These are phyloP conservation scores for Elsinoe ampelina DNA, from an alignment of 2,329 filamentous ascomycete species.

Conservation along the genomic window DNA sequence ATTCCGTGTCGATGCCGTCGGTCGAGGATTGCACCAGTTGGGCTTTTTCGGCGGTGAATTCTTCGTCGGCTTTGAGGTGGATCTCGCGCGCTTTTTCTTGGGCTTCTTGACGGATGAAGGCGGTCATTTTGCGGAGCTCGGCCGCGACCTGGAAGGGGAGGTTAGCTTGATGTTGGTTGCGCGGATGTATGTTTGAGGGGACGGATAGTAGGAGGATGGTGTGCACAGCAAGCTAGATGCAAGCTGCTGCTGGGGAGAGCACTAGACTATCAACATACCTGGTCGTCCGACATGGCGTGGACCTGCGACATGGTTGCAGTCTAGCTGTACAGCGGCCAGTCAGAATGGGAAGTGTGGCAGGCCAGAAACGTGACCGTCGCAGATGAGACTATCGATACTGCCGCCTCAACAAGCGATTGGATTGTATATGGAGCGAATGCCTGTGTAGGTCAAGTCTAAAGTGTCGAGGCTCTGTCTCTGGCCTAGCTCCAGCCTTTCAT, in stretches of 20 bases:
- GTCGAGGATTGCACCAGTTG: slow-evolving; percentile 97
- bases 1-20: slow-evolving; percentile 78
- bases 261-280: slow-evolving; percentile 48
- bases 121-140: slow-evolving; percentile 99
- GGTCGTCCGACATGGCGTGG: slow-evolving; percentile 94
- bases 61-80: slow-evolving; percentile 95
- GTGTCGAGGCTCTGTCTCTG: background rate
- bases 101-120: slow-evolving; percentile 98
- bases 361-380: background rate
- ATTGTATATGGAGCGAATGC: background rate
- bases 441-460: background rate
- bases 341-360: background rate
- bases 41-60: slow-evolving; percentile 98
- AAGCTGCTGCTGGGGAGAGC: no score
- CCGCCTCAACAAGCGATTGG: background rate
- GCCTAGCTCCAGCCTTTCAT: slow-evolving; percentile 12
- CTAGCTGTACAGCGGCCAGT: background rate
- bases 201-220: slow-evolving; percentile 9
- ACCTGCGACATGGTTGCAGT: slow-evolving; percentile 71
- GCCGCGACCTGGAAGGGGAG: slow-evolving; percentile 63
- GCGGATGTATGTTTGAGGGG: background rate
- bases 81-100: slow-evolving; percentile 96
- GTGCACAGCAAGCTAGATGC: no score
- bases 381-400: background rate
- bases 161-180: slow-evolving; percentile 20